Evolutionary conservation across 2,329 filamentous ascomycete species (phyloP).

Genomic region (Xylariaceae sp.): DNA sequence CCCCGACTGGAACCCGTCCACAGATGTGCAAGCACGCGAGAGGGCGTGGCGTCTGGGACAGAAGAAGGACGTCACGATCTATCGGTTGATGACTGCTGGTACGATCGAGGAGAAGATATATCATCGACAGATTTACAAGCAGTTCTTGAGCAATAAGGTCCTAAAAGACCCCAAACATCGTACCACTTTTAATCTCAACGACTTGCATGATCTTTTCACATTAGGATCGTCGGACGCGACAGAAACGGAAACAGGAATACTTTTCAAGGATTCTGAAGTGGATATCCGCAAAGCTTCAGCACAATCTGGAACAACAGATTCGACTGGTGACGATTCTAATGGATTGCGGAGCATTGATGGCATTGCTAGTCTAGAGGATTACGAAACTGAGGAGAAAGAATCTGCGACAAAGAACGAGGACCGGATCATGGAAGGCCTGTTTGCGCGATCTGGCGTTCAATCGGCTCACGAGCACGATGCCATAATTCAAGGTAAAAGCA

Average conservation of each 20-base stretch:
- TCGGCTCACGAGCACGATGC: conserved; percentile 91
- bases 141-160: conserved; percentile 95
- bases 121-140: conserved; percentile 96
- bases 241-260: conserved; percentile 73
- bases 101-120: conserved; percentile 99
- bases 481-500: conserved; percentile 72
- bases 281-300: conserved; percentile 43
- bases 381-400: conserved; percentile 42
- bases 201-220: conserved; percentile 87
- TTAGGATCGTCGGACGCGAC: conserved; percentile 62
- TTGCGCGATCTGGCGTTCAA: conserved; percentile 78
- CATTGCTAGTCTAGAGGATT: conserved; percentile 29
- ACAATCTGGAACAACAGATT: conserved; percentile 9
- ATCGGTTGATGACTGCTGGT: conserved; percentile 93
- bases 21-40: conserved; percentile 90
- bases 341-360: conserved; percentile 34
- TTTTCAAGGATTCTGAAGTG: conserved; percentile 86
- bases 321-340: conserved; percentile 27
- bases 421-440: conserved; percentile 82
- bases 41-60: conserved; percentile 93
- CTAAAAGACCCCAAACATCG: conserved; percentile 89
- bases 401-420: conserved; percentile 53
- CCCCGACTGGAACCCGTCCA: conserved; percentile 97
- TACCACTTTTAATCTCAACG: conserved; percentile 81
- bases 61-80: conserved; percentile 91